Conservation (phyloP, 208 protist genomes). For the Borovskyia barvae region DNA sequence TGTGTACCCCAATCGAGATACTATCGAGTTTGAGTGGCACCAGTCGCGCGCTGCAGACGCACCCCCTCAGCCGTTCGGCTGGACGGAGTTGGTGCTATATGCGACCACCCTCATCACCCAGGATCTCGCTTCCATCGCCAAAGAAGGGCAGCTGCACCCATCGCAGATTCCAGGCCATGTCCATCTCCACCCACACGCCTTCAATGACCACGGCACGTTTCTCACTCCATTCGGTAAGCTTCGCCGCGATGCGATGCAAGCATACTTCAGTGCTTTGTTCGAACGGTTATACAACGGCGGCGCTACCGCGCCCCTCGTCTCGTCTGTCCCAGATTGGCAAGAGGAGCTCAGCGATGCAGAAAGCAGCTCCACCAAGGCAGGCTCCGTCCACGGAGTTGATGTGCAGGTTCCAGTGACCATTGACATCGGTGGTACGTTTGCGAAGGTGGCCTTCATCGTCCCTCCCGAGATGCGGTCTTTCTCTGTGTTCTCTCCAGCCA, state of each 20-base stretch:
- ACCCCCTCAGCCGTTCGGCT: conserved; percentile 33
- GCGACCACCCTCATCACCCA: conserved; percentile 52
- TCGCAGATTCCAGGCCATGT: conserved; percentile 64
- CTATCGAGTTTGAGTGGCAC: conserved; percentile 83
- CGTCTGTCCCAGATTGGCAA: conserved; percentile 1
- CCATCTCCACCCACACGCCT: conserved; percentile 87
- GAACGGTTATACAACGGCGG: conserved; percentile 46
- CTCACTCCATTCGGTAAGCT: conserved; percentile 73
- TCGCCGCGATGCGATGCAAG: conserved; percentile 47
- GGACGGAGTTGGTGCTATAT: conserved; percentile 68
- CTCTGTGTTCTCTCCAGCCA: conserved; percentile 27
- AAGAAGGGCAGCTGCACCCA: conserved; percentile 53
- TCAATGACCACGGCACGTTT: conserved; percentile 76
- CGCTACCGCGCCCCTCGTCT: conserved; percentile 16
- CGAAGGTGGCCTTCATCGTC: conserved; percentile 85
- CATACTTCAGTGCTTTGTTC: conserved; percentile 77
- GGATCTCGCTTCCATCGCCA: conserved; percentile 54
- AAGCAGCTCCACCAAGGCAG: conserved; percentile 15
- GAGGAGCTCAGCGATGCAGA: conserved; percentile 36
- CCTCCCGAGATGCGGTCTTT: conserved; percentile 35
- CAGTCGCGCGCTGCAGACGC: conserved; percentile 18
- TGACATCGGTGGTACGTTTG: conserved; percentile 91
- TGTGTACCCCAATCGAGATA: conserved; percentile 82
- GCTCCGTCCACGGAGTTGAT: conserved; percentile 1
- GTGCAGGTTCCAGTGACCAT: conserved; percentile 71